Percentiles rank a stretch among this genome's conserved stretches.
phyloP scores from a whole-genome alignment of 257 asterid genomes.

The Echium plantagineum region DNA sequence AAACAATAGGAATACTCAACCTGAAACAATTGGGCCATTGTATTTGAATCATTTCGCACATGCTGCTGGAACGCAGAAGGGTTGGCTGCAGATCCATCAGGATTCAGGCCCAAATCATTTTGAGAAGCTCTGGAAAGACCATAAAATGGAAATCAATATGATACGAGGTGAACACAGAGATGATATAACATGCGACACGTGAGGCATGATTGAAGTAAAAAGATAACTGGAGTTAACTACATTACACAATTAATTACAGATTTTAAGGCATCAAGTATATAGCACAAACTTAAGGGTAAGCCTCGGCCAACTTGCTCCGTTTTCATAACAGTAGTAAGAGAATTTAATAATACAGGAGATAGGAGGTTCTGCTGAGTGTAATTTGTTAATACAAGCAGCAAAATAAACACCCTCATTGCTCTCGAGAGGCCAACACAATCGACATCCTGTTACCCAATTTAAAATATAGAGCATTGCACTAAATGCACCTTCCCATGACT shows the following conservation, averaged over 20 bases:
- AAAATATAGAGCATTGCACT: too few species aligned
- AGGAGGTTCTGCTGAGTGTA: too few species aligned
- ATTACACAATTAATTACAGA: neutral
- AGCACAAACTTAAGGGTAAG: neutral
- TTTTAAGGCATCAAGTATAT: neutral
- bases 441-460: too few species aligned
- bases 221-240: neutral
- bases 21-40: slow-evolving; percentile 88
- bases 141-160: neutral
- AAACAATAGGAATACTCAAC: slow-evolving; percentile 22
- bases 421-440: too few species aligned
- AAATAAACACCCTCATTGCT: too few species aligned
- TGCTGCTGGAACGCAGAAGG: slow-evolving; percentile 94
- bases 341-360: too few species aligned
- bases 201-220: neutral
- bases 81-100: slow-evolving; percentile 89
- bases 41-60: slow-evolving; percentile 64
- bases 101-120: slow-evolving; percentile 46
- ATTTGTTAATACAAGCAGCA: too few species aligned
- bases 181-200: neutral
- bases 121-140: slow-evolving; percentile 32
- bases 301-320: neutral
- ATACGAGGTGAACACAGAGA: neutral
- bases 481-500: too few species aligned
- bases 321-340: too few species aligned